Base-by-base conservation (phyloP, 495 filamentous ascomycete genomes). In the Penicillium lividum region DNA sequence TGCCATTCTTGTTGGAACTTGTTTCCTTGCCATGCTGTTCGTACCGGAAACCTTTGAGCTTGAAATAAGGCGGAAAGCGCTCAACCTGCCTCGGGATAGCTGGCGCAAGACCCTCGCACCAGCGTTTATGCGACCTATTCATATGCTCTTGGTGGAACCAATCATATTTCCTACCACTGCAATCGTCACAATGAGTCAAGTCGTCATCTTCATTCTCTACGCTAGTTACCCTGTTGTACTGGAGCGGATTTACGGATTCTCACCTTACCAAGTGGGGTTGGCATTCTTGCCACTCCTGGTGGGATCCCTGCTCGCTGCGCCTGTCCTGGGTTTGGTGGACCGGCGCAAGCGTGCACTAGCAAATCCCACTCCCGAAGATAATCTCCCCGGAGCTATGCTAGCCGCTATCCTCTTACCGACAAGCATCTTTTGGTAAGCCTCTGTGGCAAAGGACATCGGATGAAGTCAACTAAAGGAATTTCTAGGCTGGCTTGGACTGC, bases 151-250 rank as follows among this genome's bases (percentile, higher is more conserved):
- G 22, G 28, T 42, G 16, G 58, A 55, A 18, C 51, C 58, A n/a
- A 55, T 55, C n/a, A 54, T 60, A 9, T 30, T 45, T 4, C 58
- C 58, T 11, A 60, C 58, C 5, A 40, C 58, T 6, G n/a, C 31
- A 11, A 49, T 60, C 15, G 51, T 55, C 15, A 54, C 57, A 5
- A 55, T 55, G 46, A 30, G 51, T 29, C 57, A 54, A 22, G 25
- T 54, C 27, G 57, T 60, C 15, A 30, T 60, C 2, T 60, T 60
- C 29, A 30, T 60, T 27, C 31, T 60, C 34, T 60, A 60, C 22
- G 52, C 46, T 10, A 29, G n/a, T 6, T 55, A 42, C 18, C 57
- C 57, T n/a, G 22, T 51, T 7, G 34, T 60, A 7, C 22, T 60
- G n/a, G 34, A 54, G 29, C 27, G 31, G 10, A 16, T 38, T 15